phyloP scores from a whole-genome alignment of 1,139 yeast genomes.

The Diutina mesorugosa region DNA sequence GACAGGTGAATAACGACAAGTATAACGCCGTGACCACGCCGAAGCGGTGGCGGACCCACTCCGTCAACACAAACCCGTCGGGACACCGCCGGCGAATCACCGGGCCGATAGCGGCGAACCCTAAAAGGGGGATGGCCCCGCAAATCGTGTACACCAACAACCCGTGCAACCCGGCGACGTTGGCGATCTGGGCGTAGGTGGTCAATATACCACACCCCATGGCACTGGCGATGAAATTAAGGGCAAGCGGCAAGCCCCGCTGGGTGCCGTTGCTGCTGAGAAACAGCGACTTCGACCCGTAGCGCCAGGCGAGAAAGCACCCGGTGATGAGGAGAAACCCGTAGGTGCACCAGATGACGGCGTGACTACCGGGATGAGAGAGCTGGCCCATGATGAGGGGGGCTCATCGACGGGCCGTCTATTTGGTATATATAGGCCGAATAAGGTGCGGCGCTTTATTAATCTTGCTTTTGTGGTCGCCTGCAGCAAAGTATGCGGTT shows the following conservation, averaged over 20 bases:
- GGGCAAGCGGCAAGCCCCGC: slow-evolving; percentile 65
- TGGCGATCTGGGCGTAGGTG: slow-evolving; percentile 80
- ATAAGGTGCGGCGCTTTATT: not conserved
- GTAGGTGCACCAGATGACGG: slow-evolving; percentile 66
- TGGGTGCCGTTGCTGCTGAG: slow-evolving; percentile 73
- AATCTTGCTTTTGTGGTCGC: not conserved
- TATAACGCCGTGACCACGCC: slow-evolving; percentile 65
- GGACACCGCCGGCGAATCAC: slow-evolving; percentile 70
- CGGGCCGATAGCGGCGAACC: slow-evolving; percentile 79
- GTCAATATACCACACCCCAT: slow-evolving; percentile 86
- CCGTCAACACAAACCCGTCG: slow-evolving; percentile 85
- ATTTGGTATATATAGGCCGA: not conserved
- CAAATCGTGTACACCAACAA: slow-evolving; percentile 68
- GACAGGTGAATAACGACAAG: slow-evolving; percentile 67
- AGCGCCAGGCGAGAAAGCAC: slow-evolving; percentile 41
- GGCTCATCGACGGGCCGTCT: not conserved
- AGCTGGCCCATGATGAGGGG: not conserved
- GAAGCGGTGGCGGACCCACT: slow-evolving; percentile 79
- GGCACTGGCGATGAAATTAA: slow-evolving; percentile 65
- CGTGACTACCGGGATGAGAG: slow-evolving; percentile 34
- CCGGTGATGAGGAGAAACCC: slow-evolving; percentile 54
- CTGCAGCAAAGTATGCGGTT: not conserved
- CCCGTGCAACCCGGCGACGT: slow-evolving; percentile 79
- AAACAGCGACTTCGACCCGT: slow-evolving; percentile 37
- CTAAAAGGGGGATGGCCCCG: slow-evolving; percentile 72